phyloP scores from a whole-genome alignment of 371 early-diverging fungal species.

The Racocetra persica region DNA sequence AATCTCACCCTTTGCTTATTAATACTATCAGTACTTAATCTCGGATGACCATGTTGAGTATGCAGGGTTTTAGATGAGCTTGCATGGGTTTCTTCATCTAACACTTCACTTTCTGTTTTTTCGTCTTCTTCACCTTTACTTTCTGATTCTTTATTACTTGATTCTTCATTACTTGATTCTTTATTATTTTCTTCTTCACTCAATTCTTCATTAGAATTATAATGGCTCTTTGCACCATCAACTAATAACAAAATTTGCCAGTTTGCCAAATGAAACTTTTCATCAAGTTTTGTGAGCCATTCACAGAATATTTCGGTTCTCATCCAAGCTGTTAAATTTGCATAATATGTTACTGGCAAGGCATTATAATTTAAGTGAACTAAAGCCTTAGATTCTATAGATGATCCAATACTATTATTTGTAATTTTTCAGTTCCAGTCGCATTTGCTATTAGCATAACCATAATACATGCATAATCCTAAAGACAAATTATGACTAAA shows the following conservation, averaged over 20 bases:
- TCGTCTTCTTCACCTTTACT: no score
- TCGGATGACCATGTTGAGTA: no score
- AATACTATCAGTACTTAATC: no score
- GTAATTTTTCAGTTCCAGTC: slow-evolving; percentile 36
- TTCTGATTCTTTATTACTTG: no score
- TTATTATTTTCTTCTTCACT: no score
- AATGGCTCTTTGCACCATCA: not conserved
- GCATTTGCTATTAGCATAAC: slow-evolving; percentile 35
- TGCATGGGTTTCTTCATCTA: no score
- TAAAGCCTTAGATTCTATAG: slow-evolving; percentile 31
- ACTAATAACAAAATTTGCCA: not conserved
- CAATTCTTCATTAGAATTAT: no score
- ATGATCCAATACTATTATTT: slow-evolving; percentile 39
- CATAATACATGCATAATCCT: not conserved
- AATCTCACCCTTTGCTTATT: no score
- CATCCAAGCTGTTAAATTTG: slow-evolving; percentile 35
- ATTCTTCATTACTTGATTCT: no score
- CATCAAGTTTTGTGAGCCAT: slow-evolving; percentile 14
- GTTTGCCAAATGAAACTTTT: not conserved
- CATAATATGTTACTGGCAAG: not conserved
- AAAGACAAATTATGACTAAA: no score
- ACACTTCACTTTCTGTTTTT: no score
- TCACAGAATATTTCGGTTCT: slow-evolving; percentile 6
- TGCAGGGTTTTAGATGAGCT: no score
- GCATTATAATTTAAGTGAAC: slow-evolving; percentile 13